A percentile compares a stretch with the other conserved stretches of the same genome.
phyloP scores from a whole-genome alignment of 2,329 filamentous ascomycete species.

The Arthrinium phaeospermum region DNA sequence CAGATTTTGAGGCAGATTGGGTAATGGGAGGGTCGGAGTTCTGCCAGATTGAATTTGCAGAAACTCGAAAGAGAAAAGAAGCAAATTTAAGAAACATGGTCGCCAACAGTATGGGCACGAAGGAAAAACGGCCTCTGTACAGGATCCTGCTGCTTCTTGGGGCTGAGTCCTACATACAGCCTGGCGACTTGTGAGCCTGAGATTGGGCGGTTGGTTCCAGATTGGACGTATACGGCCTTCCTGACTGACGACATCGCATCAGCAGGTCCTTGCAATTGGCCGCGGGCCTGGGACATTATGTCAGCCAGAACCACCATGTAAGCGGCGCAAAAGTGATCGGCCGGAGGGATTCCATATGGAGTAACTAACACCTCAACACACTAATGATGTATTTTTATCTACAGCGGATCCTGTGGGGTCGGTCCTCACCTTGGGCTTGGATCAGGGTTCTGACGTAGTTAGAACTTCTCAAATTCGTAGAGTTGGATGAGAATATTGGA shows the following conservation, averaged over 20 bases:
- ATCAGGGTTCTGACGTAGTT: not conserved
- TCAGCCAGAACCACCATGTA: not conserved
- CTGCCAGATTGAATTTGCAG: no score
- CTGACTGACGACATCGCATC: not conserved
- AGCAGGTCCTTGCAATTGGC: not conserved
- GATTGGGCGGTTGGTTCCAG: not conserved
- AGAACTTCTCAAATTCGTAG: not conserved
- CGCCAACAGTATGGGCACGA: not conserved
- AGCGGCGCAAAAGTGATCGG: not conserved
- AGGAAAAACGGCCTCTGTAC: no score
- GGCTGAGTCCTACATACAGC: not conserved
- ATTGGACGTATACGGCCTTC: not conserved
- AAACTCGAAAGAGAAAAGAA: no score
- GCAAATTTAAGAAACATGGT: not conserved
- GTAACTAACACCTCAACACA: not conserved
- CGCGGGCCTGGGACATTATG: not conserved
- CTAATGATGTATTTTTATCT: not conserved
- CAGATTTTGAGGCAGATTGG: no score
- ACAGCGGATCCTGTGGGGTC: not conserved
- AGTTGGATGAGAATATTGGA: not conserved
- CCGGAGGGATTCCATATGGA: not conserved
- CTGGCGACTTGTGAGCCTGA: not conserved
- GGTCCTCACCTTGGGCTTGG: not conserved
- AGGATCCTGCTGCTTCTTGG: not conserved
- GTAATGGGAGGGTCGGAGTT: rapidly evolving